phyloP scores from a whole-genome alignment of 129 eudicot genomes.

The Oenanthe sinensis region DNA sequence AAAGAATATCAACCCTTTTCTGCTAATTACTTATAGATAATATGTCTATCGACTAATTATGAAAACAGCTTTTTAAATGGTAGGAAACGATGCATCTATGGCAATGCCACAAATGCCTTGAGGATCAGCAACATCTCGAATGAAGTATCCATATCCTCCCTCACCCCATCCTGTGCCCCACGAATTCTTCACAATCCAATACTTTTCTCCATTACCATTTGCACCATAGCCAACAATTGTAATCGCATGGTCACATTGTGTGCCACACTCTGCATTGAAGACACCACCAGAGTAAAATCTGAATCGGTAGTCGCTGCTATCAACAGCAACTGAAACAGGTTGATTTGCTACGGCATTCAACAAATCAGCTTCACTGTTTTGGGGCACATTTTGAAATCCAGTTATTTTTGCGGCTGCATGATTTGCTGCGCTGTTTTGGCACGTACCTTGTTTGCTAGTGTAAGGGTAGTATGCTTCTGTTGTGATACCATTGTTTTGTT shows the following conservation, averaged over 20 bases:
- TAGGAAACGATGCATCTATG: neutral
- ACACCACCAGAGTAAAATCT: neutral
- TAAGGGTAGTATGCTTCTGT: neutral
- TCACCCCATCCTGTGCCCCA: neutral
- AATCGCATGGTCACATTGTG: neutral
- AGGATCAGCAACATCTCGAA: neutral
- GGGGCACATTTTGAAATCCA: slow-evolving; percentile 1
- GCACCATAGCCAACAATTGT: neutral
- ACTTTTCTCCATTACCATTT: neutral
- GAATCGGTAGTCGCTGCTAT: neutral
- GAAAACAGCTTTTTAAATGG: neutral
- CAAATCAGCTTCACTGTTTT: slow-evolving; percentile 7
- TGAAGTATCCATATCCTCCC: neutral
- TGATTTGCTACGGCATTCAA: slow-evolving; percentile 1
- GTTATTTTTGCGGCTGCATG: neutral
- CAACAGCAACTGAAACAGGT: neutral
- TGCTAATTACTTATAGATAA: neutral
- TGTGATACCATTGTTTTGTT: neutral
- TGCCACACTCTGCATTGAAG: neutral
- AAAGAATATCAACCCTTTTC: neutral
- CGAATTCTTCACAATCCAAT: slow-evolving; percentile 1
- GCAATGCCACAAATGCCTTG: slow-evolving; percentile 4
- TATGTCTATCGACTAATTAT: neutral
- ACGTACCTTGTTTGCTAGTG: neutral
- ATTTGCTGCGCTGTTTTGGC: neutral